Conservation (phyloP, 495 filamentous ascomycete genomes). For the Aspergillus baeticus region DNA sequence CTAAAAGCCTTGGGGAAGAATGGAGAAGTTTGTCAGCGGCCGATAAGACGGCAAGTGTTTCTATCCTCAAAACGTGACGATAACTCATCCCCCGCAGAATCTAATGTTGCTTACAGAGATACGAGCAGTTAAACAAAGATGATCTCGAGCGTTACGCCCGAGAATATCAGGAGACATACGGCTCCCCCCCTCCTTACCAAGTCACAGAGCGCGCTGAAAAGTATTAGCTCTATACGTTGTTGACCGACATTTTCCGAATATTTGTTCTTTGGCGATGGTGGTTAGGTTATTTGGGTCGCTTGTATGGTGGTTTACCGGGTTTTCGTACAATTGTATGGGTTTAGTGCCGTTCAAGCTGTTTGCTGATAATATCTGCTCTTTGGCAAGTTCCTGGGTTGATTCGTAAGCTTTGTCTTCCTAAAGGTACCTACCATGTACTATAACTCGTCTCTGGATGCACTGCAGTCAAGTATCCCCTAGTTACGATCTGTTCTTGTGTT, state of each 20-base stretch:
- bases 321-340: neutral
- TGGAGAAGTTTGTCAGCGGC: conserved; percentile 53
- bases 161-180: conserved; percentile 38
- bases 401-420: neutral
- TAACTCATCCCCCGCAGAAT: neutral
- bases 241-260: neutral
- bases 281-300: neutral
- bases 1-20: conserved; percentile 35
- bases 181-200: conserved; percentile 15
- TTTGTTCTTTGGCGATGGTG: neutral
- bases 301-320: neutral
- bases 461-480: neutral
- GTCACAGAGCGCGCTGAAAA: neutral
- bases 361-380: neutral
- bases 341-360: neutral
- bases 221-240: neutral
- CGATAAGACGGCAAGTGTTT: conserved; percentile 55
- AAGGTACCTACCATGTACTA: neutral
- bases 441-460: neutral
- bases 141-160: conserved; percentile 32
- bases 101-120: conserved; percentile 24
- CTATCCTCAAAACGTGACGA: neutral
- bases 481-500: too few relatives aligned
- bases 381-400: neutral
- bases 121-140: conserved; percentile 12